Evolutionary conservation across 1,284 basidiomycete genomes (phyloP).

Genomic region (Dichomitus squalens): DNA sequence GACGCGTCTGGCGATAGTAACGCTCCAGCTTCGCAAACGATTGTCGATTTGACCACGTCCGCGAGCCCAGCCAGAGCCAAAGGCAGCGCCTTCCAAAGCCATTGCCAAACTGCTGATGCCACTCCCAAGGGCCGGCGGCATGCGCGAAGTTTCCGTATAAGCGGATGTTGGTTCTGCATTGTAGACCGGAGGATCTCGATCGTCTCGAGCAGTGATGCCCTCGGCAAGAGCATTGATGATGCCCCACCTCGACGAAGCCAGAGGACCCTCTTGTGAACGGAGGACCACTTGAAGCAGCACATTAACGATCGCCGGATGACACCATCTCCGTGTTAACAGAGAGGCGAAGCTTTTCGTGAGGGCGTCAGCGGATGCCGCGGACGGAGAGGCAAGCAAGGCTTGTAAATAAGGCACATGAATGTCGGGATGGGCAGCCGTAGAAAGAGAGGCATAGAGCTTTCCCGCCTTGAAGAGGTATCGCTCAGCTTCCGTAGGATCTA

Average conservation of each 20-base stretch:
- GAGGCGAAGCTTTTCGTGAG: conserved; percentile 13
- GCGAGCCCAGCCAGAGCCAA: neutral
- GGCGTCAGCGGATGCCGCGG: conserved; percentile 7
- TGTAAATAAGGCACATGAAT: conserved; percentile 30
- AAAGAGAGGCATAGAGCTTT: conserved; percentile 25
- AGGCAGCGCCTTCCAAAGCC: conserved; percentile 3
- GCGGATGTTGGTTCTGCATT: neutral
- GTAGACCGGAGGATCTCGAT: neutral
- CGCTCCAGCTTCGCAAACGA: conserved; percentile 21
- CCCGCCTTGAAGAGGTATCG: conserved; percentile 24
- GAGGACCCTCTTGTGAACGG: neutral
- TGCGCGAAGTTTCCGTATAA: neutral
- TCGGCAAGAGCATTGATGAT: conserved; percentile 14
- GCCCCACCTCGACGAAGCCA: neutral
- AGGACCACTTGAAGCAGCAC: conserved; percentile 34
- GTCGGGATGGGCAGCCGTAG: conserved; percentile 15
- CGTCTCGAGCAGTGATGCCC: neutral
- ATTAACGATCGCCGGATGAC: conserved; percentile 29
- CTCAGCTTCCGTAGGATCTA: conserved; percentile 17
- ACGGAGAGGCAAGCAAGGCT: conserved; percentile 21
- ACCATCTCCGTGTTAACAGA: conserved; percentile 16
- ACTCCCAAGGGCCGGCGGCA: neutral
- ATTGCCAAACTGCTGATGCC: neutral
- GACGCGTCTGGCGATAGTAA: conserved; percentile 14
- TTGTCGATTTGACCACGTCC: conserved; percentile 1